These are phyloP conservation scores for Cordyceps pruinosa DNA, from an alignment of 2,329 filamentous ascomycete species.

Conservation along the genomic window DNA sequence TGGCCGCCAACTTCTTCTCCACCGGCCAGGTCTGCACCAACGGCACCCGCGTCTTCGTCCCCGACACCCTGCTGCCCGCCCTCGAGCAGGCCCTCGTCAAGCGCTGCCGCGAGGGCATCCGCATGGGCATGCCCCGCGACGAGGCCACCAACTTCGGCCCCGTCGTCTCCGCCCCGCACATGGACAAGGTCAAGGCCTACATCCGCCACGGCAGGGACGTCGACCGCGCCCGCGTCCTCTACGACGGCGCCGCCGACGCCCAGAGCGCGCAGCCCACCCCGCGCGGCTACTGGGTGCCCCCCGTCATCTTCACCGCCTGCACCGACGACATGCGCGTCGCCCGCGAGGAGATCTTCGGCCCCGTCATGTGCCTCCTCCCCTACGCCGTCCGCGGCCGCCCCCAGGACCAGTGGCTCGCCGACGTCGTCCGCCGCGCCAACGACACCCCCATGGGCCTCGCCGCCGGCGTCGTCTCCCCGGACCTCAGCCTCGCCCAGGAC, in stretches of 20 bases:
- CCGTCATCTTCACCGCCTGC: conserved; percentile 82
- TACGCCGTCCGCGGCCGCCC: conserved; percentile 47
- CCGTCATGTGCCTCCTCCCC: conserved; percentile 73
- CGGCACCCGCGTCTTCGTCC: conserved; percentile 81
- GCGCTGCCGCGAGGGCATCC: conserved; percentile 56
- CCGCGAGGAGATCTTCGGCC: conserved; percentile 81
- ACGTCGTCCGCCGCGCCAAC: conserved; percentile 68
- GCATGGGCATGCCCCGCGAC: conserved; percentile 67
- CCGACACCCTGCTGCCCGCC: conserved; percentile 51
- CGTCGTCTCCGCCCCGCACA: conserved; percentile 66
- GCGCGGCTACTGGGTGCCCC: conserved; percentile 75
- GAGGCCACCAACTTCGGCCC: conserved; percentile 75
- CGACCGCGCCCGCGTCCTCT: conserved; percentile 68
- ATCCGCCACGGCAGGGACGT: conserved; percentile 66
- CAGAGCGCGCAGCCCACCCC: conserved; percentile 42
- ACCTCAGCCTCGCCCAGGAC: conserved; percentile 66
- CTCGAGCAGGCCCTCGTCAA: conserved; percentile 62
- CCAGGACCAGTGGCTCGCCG: conserved; percentile 45
- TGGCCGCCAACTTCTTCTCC: conserved; percentile 93
- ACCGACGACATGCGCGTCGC: conserved; percentile 74
- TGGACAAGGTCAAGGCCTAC: conserved; percentile 71
- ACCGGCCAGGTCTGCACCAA: conserved; percentile 91
- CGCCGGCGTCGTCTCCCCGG: conserved; percentile 73
- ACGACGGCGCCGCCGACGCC: conserved; percentile 57
- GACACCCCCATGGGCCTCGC: conserved; percentile 71